Evolutionary conservation across 495 filamentous ascomycete species (phyloP).

Genomic region (Podospora pseudoanserina): DNA sequence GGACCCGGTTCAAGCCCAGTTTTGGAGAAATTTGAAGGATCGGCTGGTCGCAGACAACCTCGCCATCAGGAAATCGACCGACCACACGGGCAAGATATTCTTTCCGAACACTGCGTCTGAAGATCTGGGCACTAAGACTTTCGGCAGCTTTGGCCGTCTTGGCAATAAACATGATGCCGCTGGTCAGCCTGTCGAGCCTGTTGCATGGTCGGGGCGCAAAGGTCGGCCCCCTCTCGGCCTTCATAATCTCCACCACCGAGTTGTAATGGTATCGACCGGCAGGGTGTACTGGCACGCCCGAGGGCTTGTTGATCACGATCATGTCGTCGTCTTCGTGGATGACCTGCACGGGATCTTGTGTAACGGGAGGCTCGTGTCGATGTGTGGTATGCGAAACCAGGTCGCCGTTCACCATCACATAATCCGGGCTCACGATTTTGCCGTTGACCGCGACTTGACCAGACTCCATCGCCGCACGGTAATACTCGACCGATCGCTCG

Average conservation of each 20-base stretch:
- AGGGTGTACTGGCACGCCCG: constrained; percentile 90
- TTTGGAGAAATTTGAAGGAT: constrained; percentile 94
- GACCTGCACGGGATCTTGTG: constrained; percentile 69
- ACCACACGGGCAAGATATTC: constrained; percentile 92
- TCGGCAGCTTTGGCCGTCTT: constrained; percentile 80
- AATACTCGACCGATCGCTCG: constrained; percentile 82
- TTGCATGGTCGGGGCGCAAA: constrained; percentile 84
- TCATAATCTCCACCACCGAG: constrained; percentile 88
- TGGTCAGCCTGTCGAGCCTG: constrained; percentile 87
- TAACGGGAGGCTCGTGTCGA: constrained; percentile 92
- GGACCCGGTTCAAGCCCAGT: constrained; percentile 85
- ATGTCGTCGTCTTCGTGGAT: constrained; percentile 88
- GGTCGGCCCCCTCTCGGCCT: constrained; percentile 63
- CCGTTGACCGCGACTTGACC: constrained; percentile 74
- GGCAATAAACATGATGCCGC: constrained; percentile 95
- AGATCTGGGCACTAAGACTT: constrained; percentile 65
- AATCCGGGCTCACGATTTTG: constrained; percentile 51
- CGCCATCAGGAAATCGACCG: constrained; percentile 81
- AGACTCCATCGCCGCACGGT: constrained; percentile 73
- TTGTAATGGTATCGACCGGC: constrained; percentile 96
- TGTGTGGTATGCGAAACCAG: constrained; percentile 90
- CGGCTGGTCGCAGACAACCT: constrained; percentile 85
- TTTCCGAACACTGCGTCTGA: constrained; percentile 74
- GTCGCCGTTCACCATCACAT: constrained; percentile 55
- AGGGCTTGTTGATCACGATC: constrained; percentile 94